Evolutionary conservation across 345 rosid species (phyloP).

Genomic region (Hibiscus tridactylites): DNA sequence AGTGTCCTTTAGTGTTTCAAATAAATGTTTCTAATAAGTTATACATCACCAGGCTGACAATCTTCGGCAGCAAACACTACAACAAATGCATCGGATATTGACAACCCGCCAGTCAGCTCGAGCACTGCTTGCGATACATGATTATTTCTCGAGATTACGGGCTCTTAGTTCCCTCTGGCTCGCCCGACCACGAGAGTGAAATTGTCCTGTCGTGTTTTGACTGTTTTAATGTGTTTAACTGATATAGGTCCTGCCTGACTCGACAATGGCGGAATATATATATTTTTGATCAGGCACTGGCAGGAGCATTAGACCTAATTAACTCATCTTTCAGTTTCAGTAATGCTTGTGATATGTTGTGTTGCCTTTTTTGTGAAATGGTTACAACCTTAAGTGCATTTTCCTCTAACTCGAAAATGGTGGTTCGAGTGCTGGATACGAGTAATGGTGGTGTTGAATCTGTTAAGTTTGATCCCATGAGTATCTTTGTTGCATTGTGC

Average conservation of each 20-base stretch:
- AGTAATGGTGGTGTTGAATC: too few relatives aligned
- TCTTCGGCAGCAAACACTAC: slow-evolving; percentile 82
- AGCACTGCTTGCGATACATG: too few relatives aligned
- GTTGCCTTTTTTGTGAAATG: background rate
- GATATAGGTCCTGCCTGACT: too few relatives aligned
- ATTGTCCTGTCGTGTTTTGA: slow-evolving; percentile 11
- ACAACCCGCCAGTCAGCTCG: slow-evolving; percentile 90
- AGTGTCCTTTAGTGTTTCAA: background rate
- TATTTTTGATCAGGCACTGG: background rate
- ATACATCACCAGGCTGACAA: slow-evolving; percentile 77
- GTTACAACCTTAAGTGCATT: background rate
- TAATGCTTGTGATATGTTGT: background rate
- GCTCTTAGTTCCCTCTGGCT: too few relatives aligned
- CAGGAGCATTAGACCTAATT: background rate
- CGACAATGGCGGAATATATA: background rate
- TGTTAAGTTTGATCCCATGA: too few relatives aligned
- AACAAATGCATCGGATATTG: slow-evolving; percentile 83
- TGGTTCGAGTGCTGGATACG: too few relatives aligned
- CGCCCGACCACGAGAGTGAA: too few relatives aligned
- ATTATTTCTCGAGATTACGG: too few relatives aligned
- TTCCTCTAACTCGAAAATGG: background rate
- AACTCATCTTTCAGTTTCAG: background rate
- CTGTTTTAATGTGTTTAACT: background rate
- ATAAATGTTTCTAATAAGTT: background rate
- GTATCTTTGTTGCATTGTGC: too few relatives aligned